phyloP scores from a whole-genome alignment of 2,329 filamentous ascomycete species.

The Cercospora zeae-maydis region DNA sequence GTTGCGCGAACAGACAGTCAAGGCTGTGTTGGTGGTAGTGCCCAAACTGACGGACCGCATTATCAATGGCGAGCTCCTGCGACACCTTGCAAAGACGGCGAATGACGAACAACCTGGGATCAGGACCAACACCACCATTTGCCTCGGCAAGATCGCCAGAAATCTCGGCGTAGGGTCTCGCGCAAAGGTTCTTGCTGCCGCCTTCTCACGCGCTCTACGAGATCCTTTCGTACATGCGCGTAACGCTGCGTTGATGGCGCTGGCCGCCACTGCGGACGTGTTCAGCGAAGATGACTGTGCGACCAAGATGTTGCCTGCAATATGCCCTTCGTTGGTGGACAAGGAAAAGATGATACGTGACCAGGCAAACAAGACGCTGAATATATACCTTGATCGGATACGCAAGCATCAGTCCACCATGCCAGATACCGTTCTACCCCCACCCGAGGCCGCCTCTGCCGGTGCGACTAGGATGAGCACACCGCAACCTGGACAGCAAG shows the following conservation, averaged over 20 bases:
- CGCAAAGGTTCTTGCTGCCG: slow-evolving; percentile 86
- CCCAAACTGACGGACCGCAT: slow-evolving; percentile 86
- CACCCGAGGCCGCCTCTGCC: slow-evolving; percentile 51
- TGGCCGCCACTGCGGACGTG: slow-evolving; percentile 78
- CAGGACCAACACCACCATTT: slow-evolving; percentile 96
- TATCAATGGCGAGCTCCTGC: slow-evolving; percentile 88
- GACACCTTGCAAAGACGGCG: slow-evolving; percentile 87
- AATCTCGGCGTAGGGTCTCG: slow-evolving; percentile 72
- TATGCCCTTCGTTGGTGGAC: slow-evolving; percentile 83
- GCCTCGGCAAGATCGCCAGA: slow-evolving; percentile 90
- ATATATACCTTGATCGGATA: slow-evolving; percentile 77
- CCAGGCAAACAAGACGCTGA: slow-evolving; percentile 84
- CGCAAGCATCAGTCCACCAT: slow-evolving; percentile 73
- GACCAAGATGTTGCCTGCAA: slow-evolving; percentile 71
- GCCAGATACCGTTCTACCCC: slow-evolving; percentile 74
- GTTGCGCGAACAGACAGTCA: slow-evolving; percentile 92
- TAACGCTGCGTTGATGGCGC: slow-evolving; percentile 80
- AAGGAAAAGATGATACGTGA: slow-evolving; percentile 94
- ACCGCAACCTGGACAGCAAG: slow-evolving; percentile 57
- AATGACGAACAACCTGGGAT: slow-evolving; percentile 98
- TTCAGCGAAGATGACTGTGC: slow-evolving; percentile 91
- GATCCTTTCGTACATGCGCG: slow-evolving; percentile 94
- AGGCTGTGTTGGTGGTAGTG: slow-evolving; percentile 84
- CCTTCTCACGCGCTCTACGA: slow-evolving; percentile 81
- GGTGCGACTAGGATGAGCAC: slow-evolving; percentile 68